Base-by-base conservation (phyloP, 352 stramenopile species). In the Blastocystis sp. region DNA sequence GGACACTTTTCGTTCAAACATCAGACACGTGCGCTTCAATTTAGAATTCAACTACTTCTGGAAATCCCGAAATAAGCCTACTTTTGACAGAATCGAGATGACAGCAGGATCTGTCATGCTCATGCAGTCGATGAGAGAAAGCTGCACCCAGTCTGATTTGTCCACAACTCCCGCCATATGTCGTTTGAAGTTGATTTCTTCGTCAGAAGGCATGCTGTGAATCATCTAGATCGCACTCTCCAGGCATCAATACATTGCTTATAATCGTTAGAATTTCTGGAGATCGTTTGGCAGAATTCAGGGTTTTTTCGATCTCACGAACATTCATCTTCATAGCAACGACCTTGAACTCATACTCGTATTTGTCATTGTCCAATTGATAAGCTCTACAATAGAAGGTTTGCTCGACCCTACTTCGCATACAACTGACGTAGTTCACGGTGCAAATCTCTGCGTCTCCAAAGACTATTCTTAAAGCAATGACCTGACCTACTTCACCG, bases 271-370 rank as follows among this genome's bases (percentile, higher is more conserved):
- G 73, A n/a, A 85, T 85, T 16, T 39, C 13, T 9, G 73, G 5
- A 6, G 47, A 68, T 18, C 63, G 59, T 55, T 85, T 85, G 34
- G 73, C 73, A 8, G 73, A 85, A 18, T n/a, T 30, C 8, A 85
- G 50, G 26, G 55, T 85, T 13, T 62, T 47, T 43, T 85, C 16
- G 37, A 85, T 16, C n/a, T 85, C 73, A 16, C 63, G 54, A 13
- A 85, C 18, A 24, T 85, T 85, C 37, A 59, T 24, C 20, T 85
- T 47, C 37, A 85, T 64, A 24, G 73, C 65, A 7, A 62, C 73
- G 24, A 85, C 73, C 26, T 85, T 62, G 50, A 39, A 85, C 16
- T 85, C 30, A 55, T 85, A 85, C 5, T 85, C 55, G 11, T 56
- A 66, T 30, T 66, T 68, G n/a, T 64, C 55, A 16, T 64, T 53